Evolutionary conservation across 768 basidiomycete genomes (phyloP).

Genomic region (Aureoboletus auriporus): DNA sequence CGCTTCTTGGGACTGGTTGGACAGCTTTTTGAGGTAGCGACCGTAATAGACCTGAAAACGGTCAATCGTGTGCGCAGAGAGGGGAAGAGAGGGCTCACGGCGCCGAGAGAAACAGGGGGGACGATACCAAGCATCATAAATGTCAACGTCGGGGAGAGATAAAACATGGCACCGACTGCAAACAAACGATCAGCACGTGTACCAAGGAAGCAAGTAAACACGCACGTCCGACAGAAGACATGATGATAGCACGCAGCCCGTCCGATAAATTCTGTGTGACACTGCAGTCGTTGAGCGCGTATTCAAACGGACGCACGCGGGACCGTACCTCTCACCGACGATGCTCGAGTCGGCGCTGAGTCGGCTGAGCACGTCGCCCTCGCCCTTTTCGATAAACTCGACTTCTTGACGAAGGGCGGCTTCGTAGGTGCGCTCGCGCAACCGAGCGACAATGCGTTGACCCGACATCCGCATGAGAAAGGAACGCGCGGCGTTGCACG

Average conservation of each 20-base stretch:
- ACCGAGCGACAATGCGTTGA: slow-evolving; percentile 88
- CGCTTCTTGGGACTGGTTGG: slow-evolving; percentile 90
- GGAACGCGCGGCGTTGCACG: slow-evolving; percentile 79
- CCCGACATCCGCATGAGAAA: slow-evolving; percentile 86
- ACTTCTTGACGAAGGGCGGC: slow-evolving; percentile 89
- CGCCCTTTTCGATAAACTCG: slow-evolving; percentile 87
- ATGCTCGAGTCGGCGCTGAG: slow-evolving; percentile 90
- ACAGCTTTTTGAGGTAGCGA: slow-evolving; percentile 87
- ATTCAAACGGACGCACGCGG: no score
- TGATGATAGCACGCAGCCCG: slow-evolving; percentile 79
- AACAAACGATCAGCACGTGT: neutral
- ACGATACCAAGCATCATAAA: slow-evolving; percentile 91
- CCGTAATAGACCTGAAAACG: slow-evolving; percentile 84
- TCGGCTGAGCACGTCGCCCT: slow-evolving; percentile 90
- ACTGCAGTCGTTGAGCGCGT: slow-evolving; percentile 30
- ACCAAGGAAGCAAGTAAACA: slow-evolving; percentile 7
- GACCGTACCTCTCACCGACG: slow-evolving; percentile 78
- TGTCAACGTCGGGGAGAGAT: slow-evolving; percentile 84
- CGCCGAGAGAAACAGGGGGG: slow-evolving; percentile 81
- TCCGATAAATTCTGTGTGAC: slow-evolving; percentile 80
- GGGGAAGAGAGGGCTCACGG: slow-evolving; percentile 44
- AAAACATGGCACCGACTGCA: slow-evolving; percentile 91
- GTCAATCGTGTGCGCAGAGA: neutral
- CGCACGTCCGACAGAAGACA: slow-evolving; percentile 91
- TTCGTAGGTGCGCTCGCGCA: slow-evolving; percentile 77